phyloP scores from a whole-genome alignment of 495 filamentous ascomycete species.

The Penicillium daleae region DNA sequence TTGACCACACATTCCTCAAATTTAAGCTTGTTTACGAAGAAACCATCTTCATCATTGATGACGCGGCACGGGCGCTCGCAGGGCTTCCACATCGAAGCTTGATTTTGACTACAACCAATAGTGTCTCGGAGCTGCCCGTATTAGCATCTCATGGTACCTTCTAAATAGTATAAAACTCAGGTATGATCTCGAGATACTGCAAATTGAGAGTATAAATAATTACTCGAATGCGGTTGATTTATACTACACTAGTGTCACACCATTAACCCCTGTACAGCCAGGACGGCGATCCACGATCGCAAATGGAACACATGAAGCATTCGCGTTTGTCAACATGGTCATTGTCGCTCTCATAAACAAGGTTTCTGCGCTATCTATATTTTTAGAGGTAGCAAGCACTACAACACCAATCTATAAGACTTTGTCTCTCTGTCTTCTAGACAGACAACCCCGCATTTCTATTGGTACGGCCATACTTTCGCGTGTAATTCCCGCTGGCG shows the following conservation, averaged over 20 bases:
- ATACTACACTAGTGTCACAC: background rate
- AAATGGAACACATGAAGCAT: no score
- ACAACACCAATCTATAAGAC: no score
- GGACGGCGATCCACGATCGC: background rate
- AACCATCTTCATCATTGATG: background rate
- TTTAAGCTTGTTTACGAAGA: slow-evolving; percentile 13
- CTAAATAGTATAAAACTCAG: background rate
- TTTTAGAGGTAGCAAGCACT: no score
- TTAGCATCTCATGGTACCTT: background rate
- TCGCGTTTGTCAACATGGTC: no score
- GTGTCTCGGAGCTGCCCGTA: background rate
- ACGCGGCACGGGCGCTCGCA: slow-evolving; percentile 13
- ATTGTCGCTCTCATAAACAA: no score
- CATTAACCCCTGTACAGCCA: background rate
- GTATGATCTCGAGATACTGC: background rate
- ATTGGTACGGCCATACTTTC: no score
- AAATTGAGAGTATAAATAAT: background rate
- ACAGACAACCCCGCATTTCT: no score
- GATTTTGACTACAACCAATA: slow-evolving; percentile 7
- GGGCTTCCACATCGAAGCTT: slow-evolving; percentile 8
- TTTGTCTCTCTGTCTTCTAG: no score
- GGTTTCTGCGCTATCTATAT: no score
- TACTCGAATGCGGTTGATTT: background rate
- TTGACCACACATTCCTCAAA: slow-evolving; percentile 10
- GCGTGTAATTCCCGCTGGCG: no score